Base-by-base conservation (phyloP, 148 eudicot genomes). In the Beta vulgaris region DNA sequence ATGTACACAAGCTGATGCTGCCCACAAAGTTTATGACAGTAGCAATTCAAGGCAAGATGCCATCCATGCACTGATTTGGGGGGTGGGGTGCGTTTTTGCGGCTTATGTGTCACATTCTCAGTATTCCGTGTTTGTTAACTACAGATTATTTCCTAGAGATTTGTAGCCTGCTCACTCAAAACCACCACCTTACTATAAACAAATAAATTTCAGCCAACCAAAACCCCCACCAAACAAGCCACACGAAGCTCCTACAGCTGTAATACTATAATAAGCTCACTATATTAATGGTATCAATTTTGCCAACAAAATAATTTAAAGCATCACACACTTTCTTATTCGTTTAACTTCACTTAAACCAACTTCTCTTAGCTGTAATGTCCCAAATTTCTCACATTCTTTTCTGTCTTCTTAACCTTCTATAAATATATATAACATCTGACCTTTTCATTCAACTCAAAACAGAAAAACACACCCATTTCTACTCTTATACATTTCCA, bases 161-260 rank as follows among this genome's bases (percentile, higher is more conserved):
- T 8, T 37, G 46, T 64, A 64, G 69, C 48, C 69, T 23, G 18
- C 3, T 39, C 32, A 64, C 39, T 58, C 36, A 1, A 9, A 18
- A 64, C 2, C 1, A 11, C 23, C 23, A 62, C n/a, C n/a, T 62
- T 31, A 34, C 62, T 58, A 58, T 10, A 5, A 62, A 35, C 31
- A 35, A 6, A 63, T 4, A 8, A 9, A 19, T 35, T 63, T 62
- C 23, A 63, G 68, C 68, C 68, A 63, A 36, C 65, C n/a, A n/a
- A n/a, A n/a, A n/a, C n/a, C n/a, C n/a, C 65, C 39, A 31, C 7
- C 65, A 60, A 62, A 62, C 25, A 15, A 4, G 29, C 48, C 32
- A 65, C 49, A 65, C 69, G 69, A 13, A 37, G 44, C 13, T 21
- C 15, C 26, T 7, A 65, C 69, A 65, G 48, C 49, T 65, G 48